These are phyloP conservation scores for Fagus sylvatica DNA, from an alignment of 306 rosid species.

Conservation along the genomic window DNA sequence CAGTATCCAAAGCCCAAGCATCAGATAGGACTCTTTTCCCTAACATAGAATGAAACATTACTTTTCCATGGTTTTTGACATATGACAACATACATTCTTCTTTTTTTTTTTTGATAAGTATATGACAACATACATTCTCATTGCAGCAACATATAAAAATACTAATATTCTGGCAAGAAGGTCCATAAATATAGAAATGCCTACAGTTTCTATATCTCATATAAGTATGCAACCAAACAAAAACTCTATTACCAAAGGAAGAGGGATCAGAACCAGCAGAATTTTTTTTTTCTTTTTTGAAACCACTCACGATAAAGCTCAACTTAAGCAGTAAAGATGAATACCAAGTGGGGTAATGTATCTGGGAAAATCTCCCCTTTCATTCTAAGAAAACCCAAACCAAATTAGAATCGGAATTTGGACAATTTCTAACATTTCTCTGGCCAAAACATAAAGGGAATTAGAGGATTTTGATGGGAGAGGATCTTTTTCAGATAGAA, in stretches of 20 bases:
- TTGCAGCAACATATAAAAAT: neutral
- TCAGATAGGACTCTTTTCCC: slow-evolving; percentile 93
- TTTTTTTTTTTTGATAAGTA: neutral
- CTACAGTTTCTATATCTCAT: too few relatives aligned
- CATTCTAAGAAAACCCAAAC: too few relatives aligned
- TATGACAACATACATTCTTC: slow-evolving; percentile 21
- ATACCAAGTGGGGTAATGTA: too few relatives aligned
- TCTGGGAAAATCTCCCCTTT: too few relatives aligned
- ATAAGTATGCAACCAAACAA: neutral
- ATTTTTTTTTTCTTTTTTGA: neutral
- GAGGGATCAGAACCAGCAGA: neutral
- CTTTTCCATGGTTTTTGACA: slow-evolving; percentile 20
- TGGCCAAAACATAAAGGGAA: too few relatives aligned
- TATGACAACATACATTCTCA: slow-evolving; percentile 22
- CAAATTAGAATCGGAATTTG: too few relatives aligned
- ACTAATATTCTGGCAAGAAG: too few relatives aligned
- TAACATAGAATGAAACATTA: slow-evolving; percentile 30
- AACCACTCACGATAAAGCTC: neutral
- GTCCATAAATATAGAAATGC: too few relatives aligned
- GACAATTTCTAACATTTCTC: too few relatives aligned
- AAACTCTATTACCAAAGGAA: neutral
- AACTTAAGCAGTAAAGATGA: neutral
- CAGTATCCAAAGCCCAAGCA: slow-evolving; percentile 97
- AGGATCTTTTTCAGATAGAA: too few relatives aligned
- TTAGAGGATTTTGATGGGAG: too few relatives aligned